phyloP scores from a whole-genome alignment of 1,139 yeast species.

The Pichia sp. region DNA sequence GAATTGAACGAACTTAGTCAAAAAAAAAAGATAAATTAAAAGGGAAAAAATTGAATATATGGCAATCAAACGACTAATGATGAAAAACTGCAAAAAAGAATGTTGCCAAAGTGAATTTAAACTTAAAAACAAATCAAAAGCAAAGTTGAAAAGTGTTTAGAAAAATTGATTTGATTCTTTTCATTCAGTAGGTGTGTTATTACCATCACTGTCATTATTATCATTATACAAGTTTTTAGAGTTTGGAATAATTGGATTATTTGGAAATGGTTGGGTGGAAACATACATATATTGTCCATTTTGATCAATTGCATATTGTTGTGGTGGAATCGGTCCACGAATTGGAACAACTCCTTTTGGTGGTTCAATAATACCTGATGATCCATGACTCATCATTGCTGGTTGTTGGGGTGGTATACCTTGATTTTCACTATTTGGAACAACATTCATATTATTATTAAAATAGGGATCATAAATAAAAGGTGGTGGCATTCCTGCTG shows the following conservation, averaged over 20 bases:
- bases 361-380: constrained; percentile 17
- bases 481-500: constrained; percentile 26
- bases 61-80: too few relatives aligned
- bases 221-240: constrained; percentile 2
- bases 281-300: constrained; percentile 26
- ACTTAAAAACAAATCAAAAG: background rate
- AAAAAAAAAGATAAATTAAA: too few relatives aligned
- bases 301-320: constrained; percentile 23
- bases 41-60: too few relatives aligned
- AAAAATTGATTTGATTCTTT: too few relatives aligned
- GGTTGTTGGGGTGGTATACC: constrained; percentile 16
- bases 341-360: constrained; percentile 10
- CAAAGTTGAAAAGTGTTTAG: too few relatives aligned
- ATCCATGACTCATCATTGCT: constrained; percentile 10
- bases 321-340: constrained; percentile 17
- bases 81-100: too few relatives aligned
- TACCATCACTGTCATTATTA: background rate
- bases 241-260: constrained; percentile 12
- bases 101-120: too few relatives aligned
- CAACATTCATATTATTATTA: constrained; percentile 16
- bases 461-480: constrained; percentile 30
- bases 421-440: constrained; percentile 3
- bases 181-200: background rate
- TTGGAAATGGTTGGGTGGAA: constrained; percentile 19
- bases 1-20: background rate